Evolutionary conservation across 2,329 filamentous ascomycete species (phyloP), one percentile per base, ranked within the genome.

Genomic region (Berkeleyomyces basicola): DNA sequence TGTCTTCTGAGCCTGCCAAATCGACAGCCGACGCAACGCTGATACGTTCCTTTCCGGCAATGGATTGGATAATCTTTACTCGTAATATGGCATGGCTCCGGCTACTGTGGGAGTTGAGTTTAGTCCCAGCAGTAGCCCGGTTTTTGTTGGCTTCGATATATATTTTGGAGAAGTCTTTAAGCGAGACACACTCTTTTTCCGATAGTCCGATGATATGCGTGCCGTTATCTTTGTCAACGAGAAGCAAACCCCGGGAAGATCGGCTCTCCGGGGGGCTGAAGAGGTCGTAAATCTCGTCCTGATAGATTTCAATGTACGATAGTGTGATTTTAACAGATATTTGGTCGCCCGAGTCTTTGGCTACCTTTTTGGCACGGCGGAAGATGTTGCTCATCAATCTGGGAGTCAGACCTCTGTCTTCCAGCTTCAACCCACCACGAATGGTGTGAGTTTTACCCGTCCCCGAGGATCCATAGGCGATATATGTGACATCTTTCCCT

Each of bases 401-500:
- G 11, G 91, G 91, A 67, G 96, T 96, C 46, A 93, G 86, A 66
- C 91, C 91, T 68, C 91, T 82, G 63, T 96, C 90, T 4, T 87
- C 86, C 62, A 96, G 78, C 71, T 87, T 88, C 73, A 95, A 82
- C 46, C 91, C 91, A 67, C 91, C 91, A 67, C 91, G 85, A 90
- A 96, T 96, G 2, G 91, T 96, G 74, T 96, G 89, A 65, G 91
- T 96, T 75, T 96, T 96, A 63, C 91, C 91, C 0, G 90, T 95
- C 57, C 91, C 91, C 0, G 91, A 96, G 65, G 92, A 89, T 65
- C 91, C 91, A 71, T 96, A 96, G 37, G 91, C 90, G 70, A 96
- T 96, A 63, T 96, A 82, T 9, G 90, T 95, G 49, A 92, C 82
- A 74, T 95, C 88, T 70, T 90, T 84, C 64, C 89, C 93, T 74